Conservation (phyloP, 495 filamentous ascomycete species). For the Penicillium argentinense region DNA sequence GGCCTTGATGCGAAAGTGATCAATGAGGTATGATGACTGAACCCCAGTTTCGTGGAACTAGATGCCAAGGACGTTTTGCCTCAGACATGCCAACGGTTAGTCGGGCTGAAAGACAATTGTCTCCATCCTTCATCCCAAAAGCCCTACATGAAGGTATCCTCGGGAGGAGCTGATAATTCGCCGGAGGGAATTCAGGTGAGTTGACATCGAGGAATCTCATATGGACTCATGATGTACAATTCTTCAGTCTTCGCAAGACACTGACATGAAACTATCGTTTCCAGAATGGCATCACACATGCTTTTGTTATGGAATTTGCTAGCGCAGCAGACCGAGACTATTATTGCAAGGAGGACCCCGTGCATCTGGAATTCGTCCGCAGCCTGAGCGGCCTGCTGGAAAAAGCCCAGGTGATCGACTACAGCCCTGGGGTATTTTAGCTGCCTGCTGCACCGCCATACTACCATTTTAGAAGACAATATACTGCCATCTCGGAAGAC, state of each 20-base stretch:
- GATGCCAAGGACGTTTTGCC: neutral
- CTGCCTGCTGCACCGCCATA: neutral
- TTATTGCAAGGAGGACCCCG: constrained; percentile 42
- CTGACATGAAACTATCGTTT: neutral
- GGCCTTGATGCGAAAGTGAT: constrained; percentile 38
- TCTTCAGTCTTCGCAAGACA: neutral
- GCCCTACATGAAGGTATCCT: constrained; percentile 53
- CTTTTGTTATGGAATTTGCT: constrained; percentile 43
- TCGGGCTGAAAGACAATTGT: constrained; percentile 39
- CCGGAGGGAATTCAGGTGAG: constrained; percentile 62
- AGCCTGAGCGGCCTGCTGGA: constrained; percentile 33
- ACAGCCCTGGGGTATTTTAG: constrained; percentile 28
- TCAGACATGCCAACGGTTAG: constrained; percentile 36
- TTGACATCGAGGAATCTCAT: neutral
- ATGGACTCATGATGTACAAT: neutral
- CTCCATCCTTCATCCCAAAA: constrained; percentile 41
- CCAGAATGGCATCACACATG: constrained; percentile 41
- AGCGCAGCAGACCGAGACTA: constrained; percentile 42
- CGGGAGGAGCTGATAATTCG: constrained; percentile 64
- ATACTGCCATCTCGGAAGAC: too few species aligned
- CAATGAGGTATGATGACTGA: constrained; percentile 42
- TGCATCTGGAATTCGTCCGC: constrained; percentile 36
- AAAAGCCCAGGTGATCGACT: constrained; percentile 45
- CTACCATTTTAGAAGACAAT: too few species aligned
- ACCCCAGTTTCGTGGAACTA: neutral